phyloP scores from a whole-genome alignment of 73 alveolate species.

The Durusdinium trenchii region DNA sequence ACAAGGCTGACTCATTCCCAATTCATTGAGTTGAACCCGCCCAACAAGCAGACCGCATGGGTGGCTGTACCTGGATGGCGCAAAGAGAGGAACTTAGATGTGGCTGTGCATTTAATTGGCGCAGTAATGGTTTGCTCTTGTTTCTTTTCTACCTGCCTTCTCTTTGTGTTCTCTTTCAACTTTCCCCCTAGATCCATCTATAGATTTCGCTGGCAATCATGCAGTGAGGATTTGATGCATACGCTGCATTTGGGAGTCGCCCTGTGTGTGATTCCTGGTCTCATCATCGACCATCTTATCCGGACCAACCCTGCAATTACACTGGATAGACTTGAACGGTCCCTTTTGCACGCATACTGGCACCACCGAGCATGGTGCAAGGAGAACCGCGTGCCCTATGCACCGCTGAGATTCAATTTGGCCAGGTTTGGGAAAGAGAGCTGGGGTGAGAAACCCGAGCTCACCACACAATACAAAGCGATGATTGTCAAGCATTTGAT shows the following conservation, averaged over 20 bases:
- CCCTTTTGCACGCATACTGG: background rate
- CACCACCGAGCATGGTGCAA: constrained; percentile 39
- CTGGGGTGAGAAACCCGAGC: background rate
- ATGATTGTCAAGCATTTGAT: constrained; percentile 35
- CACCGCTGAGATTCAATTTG: constrained; percentile 11
- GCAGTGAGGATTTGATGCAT: constrained; percentile 43
- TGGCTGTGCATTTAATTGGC: too few species aligned
- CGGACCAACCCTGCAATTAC: background rate
- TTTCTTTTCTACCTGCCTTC: too few species aligned
- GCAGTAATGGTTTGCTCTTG: too few species aligned
- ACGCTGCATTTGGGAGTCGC: constrained; percentile 46
- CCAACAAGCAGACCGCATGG: constrained; percentile 14
- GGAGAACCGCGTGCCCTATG: background rate
- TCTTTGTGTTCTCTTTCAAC: too few species aligned
- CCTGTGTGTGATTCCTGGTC: background rate
- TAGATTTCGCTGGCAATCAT: too few species aligned
- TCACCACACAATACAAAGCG: constrained; percentile 48
- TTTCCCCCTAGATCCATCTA: too few species aligned
- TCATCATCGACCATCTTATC: background rate
- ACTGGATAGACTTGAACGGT: background rate
- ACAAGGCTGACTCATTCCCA: background rate
- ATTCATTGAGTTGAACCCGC: constrained; percentile 16
- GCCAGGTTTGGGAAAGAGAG: constrained; percentile 46
- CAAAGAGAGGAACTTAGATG: constrained; percentile 58
- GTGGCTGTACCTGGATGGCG: constrained; percentile 52